Evolutionary conservation across 2,329 filamentous ascomycete genomes (phyloP).

Genomic region (Rasamsonia emersonii): DNA sequence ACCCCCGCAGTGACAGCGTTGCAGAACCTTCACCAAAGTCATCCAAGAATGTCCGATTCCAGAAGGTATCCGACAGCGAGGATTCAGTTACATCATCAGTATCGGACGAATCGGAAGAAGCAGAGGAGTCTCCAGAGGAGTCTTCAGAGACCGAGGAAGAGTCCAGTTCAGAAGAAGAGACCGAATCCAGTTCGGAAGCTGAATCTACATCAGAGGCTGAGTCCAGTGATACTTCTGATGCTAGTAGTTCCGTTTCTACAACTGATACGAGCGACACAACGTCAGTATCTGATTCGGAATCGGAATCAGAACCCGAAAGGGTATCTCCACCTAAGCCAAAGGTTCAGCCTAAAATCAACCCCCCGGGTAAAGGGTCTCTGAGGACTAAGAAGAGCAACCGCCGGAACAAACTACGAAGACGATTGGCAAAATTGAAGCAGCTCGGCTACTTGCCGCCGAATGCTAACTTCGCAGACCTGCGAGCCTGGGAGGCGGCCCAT

Average conservation of each 20-base stretch:
- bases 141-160: constrained; percentile 18
- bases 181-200: constrained; percentile 20
- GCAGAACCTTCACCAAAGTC: constrained; percentile 17
- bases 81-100: constrained; percentile 14
- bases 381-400: constrained; percentile 49
- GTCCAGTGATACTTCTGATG: constrained; percentile 15
- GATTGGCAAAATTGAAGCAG: constrained; percentile 45
- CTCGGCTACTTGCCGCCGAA: constrained; percentile 43
- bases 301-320: constrained; percentile 29
- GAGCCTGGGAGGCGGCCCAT: constrained; percentile 24
- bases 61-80: constrained; percentile 16
- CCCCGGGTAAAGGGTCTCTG: constrained; percentile 42
- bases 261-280: constrained; percentile 6
- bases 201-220: constrained; percentile 18
- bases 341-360: constrained; percentile 15
- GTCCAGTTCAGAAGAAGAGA: constrained; percentile 31
- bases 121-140: constrained; percentile 10
- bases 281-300: constrained; percentile 23
- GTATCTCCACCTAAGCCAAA: constrained; percentile 10
- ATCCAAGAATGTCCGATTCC: constrained; percentile 27
- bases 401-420: constrained; percentile 42
- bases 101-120: too few relatives aligned
- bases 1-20: constrained; percentile 14
- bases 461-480: constrained; percentile 45
- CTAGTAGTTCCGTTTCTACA: too few relatives aligned